Evolutionary conservation across 306 rosid genomes (phyloP).

Genomic region (Prunus davidiana): DNA sequence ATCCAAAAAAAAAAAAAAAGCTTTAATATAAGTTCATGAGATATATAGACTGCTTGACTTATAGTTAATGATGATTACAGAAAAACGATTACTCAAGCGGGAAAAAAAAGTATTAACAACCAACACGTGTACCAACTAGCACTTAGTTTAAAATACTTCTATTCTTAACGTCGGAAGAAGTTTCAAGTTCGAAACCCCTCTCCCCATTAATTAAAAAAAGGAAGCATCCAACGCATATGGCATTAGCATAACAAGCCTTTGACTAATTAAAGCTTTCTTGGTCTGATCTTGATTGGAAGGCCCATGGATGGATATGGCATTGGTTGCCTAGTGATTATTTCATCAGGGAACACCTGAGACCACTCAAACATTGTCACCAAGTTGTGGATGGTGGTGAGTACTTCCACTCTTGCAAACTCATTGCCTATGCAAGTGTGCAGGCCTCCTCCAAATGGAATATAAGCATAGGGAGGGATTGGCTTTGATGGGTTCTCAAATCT

Average conservation of each 20-base stretch:
- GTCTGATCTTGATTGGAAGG: slow-evolving; percentile 48
- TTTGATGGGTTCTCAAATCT: slow-evolving; percentile 44
- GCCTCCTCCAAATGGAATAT: slow-evolving; percentile 52
- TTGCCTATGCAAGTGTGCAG: slow-evolving; percentile 45
- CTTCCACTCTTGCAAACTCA: slow-evolving; percentile 51
- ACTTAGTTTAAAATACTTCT: too few relatives aligned
- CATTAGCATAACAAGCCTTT: too few relatives aligned
- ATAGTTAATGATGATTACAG: too few relatives aligned
- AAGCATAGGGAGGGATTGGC: slow-evolving; percentile 46
- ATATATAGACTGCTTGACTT: too few relatives aligned
- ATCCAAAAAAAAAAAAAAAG: too few relatives aligned
- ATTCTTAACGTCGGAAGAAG: too few relatives aligned
- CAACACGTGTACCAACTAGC: too few relatives aligned
- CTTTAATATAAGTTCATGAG: too few relatives aligned
- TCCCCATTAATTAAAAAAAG: too few relatives aligned
- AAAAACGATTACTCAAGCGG: too few relatives aligned
- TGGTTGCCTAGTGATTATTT: slow-evolving; percentile 43
- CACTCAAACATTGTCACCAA: slow-evolving; percentile 44
- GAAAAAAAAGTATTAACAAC: too few relatives aligned
- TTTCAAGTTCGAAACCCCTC: too few relatives aligned
- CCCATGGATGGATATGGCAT: slow-evolving; percentile 52
- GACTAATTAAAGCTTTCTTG: not conserved
- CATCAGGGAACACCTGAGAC: slow-evolving; percentile 37
- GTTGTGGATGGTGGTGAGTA: slow-evolving; percentile 43
- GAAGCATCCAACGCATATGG: not conserved